A percentile compares a stretch with the other conserved stretches of the same genome.
phyloP scores from a whole-genome alignment of 805 yeast species.

The Pichia membranifaciens region DNA sequence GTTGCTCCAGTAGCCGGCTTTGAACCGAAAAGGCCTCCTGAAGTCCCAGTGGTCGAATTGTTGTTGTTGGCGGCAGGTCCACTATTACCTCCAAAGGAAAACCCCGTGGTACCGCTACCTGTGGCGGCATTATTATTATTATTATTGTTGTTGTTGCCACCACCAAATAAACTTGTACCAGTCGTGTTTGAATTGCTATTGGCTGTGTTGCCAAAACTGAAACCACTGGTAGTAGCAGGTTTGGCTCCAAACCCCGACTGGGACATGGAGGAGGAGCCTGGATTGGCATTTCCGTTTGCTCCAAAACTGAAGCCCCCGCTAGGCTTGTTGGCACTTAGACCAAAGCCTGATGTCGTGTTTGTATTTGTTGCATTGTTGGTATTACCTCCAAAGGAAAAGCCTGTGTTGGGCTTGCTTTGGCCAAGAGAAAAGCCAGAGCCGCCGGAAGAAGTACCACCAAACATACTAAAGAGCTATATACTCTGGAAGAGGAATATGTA shows the following conservation, averaged over 20 bases:
- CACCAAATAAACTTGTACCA: not conserved
- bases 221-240: constrained; percentile 2
- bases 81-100: not conserved
- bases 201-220: constrained; percentile 13
- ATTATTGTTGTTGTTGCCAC: constrained; percentile 2
- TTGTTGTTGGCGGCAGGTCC: not conserved
- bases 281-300: not conserved
- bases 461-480: no score
- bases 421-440: constrained; percentile 8
- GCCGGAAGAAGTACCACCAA: constrained; percentile 4
- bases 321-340: not conserved
- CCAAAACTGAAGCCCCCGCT: not conserved
- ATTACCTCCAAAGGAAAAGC: constrained; percentile 2
- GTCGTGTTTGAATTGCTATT: constrained; percentile 1
- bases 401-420: constrained; percentile 3
- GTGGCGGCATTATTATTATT: not conserved
- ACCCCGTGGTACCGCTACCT: not conserved
- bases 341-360: not conserved
- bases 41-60: not conserved
- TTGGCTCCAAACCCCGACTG: constrained; percentile 4
- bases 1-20: constrained; percentile 12
- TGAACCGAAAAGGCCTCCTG: constrained; percentile 22
- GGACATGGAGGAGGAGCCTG: not conserved
- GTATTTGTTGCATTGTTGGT: constrained; percentile 1
- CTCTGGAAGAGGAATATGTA: no score